Conservation (phyloP, 768 basidiomycete genomes). For the Lentinula boryana region DNA sequence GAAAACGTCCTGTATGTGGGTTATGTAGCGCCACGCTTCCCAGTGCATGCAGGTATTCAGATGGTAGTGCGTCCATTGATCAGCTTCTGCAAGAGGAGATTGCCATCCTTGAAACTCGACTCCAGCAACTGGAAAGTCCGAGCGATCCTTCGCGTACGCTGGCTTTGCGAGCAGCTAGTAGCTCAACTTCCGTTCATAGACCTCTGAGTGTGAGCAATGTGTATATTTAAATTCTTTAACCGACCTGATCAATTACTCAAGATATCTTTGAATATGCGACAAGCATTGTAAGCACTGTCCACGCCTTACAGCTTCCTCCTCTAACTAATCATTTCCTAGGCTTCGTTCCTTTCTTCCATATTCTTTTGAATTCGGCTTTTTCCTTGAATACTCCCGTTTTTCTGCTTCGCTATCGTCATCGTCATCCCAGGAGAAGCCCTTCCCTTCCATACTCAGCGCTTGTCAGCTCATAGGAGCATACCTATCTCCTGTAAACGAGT, state of each 20-base stretch:
- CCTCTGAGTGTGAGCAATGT: conserved; percentile 4
- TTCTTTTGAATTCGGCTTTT: conserved; percentile 35
- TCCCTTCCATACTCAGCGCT: conserved; percentile 11
- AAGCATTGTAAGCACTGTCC: conserved; percentile 8
- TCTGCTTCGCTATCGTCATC: conserved; percentile 20
- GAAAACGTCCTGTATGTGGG: conserved; percentile 13
- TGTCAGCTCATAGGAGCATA: conserved; percentile 15
- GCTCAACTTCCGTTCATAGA: conserved; percentile 2
- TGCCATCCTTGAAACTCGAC: conserved; percentile 28
- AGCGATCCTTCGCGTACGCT: conserved; percentile 11
- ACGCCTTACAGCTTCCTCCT: not conserved
- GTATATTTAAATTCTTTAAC: not conserved
- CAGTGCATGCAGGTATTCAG: conserved; percentile 15
- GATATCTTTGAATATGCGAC: conserved; percentile 5
- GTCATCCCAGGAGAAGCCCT: conserved; percentile 10
- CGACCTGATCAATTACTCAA: not conserved
- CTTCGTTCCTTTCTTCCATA: conserved; percentile 14
- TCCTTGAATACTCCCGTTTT: conserved; percentile 37
- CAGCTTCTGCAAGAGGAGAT: conserved; percentile 23
- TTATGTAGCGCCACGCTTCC: conserved; percentile 12
- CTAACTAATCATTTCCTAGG: not conserved
- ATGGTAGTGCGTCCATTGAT: conserved; percentile 9
- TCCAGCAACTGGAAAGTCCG: conserved; percentile 27
- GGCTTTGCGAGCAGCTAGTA: conserved; percentile 19
- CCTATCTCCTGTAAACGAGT: conserved; percentile 11